These are phyloP conservation scores for Tylopilus balloui DNA, from an alignment of 768 basidiomycete genomes.

Conservation along the genomic window DNA sequence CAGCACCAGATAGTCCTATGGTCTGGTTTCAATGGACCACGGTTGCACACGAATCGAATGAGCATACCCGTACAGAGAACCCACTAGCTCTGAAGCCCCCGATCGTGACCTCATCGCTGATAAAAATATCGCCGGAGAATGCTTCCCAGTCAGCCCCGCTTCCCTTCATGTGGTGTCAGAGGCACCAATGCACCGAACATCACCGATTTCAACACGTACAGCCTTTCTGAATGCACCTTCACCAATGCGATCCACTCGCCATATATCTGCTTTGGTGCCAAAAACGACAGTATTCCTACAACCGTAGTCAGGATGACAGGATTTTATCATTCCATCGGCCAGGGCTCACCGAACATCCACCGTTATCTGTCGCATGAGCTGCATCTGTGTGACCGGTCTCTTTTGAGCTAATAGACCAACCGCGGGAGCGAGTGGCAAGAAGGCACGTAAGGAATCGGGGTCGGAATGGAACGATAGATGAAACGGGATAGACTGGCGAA, in stretches of 20 bases:
- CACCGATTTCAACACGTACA: slow-evolving; percentile 34
- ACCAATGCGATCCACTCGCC: slow-evolving; percentile 61
- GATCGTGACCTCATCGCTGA: slow-evolving; percentile 44
- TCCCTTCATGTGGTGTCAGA: slow-evolving; percentile 38
- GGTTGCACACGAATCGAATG: not conserved
- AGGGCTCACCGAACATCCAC: slow-evolving; percentile 54
- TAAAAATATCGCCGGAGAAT: slow-evolving; percentile 59
- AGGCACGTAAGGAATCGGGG: slow-evolving; percentile 51
- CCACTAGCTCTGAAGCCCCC: slow-evolving; percentile 66
- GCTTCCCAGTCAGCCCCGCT: slow-evolving; percentile 59
- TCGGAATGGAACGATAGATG: slow-evolving; percentile 57
- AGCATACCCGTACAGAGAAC: slow-evolving; percentile 54
- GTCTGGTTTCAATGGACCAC: not conserved
- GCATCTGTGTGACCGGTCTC: slow-evolving; percentile 46
- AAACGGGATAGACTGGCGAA: slow-evolving; percentile 61
- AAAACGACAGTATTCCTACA: slow-evolving; percentile 43
- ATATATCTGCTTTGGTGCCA: slow-evolving; percentile 66
- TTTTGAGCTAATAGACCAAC: slow-evolving; percentile 25
- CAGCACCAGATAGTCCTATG: slow-evolving; percentile 64
- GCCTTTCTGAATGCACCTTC: slow-evolving; percentile 55
- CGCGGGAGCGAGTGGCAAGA: slow-evolving; percentile 56
- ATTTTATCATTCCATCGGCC: not conserved
- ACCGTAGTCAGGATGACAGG: not conserved
- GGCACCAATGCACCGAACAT: not conserved
- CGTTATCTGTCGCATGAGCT: slow-evolving; percentile 61